Evolutionary conservation across 2,329 filamentous ascomycete species (phyloP).

Genomic region (Chrysoporthe cubensis): DNA sequence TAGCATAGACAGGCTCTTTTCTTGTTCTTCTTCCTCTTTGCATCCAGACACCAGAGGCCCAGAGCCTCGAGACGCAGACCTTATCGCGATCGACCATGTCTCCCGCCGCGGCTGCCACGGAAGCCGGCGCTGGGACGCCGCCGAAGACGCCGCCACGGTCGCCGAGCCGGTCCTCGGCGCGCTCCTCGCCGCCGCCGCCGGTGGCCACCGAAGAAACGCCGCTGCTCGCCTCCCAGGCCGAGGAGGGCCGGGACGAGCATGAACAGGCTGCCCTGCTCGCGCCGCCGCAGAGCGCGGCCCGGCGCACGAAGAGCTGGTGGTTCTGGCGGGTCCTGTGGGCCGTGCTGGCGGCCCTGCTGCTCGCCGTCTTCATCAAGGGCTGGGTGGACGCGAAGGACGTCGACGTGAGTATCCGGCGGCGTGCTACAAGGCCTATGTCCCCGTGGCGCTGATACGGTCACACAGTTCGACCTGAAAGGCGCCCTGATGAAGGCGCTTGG

Average conservation of each 20-base stretch:
- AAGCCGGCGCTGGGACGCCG: slow-evolving; percentile 23
- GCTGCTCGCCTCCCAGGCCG: slow-evolving; percentile 23
- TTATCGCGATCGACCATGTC: slow-evolving; percentile 13
- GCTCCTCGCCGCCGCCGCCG: not conserved
- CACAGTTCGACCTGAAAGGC: slow-evolving; percentile 48
- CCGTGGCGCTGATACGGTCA: not conserved
- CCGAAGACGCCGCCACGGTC: slow-evolving; percentile 13
- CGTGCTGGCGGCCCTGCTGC: slow-evolving; percentile 37
- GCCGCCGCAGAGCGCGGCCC: slow-evolving; percentile 25
- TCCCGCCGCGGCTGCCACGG: slow-evolving; percentile 12
- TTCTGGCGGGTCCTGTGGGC: slow-evolving; percentile 43
- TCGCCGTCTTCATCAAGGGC: slow-evolving; percentile 48
- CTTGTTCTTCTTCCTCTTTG: not conserved
- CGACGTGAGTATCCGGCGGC: slow-evolving; percentile 38
- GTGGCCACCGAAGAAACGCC: slow-evolving; percentile 26
- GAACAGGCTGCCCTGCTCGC: slow-evolving; percentile 32
- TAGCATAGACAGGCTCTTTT: not conserved
- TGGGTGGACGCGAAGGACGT: slow-evolving; percentile 50
- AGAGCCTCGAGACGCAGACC: not conserved
- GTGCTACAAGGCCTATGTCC: not conserved
- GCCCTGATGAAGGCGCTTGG: slow-evolving; percentile 50
- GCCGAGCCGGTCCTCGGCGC: slow-evolving; percentile 9
- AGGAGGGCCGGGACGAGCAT: slow-evolving; percentile 27
- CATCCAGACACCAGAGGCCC: not conserved
- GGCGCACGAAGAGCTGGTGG: slow-evolving; percentile 35